Evolutionary conservation across 2,329 filamentous ascomycete species (phyloP).

Genomic region (Lomentospora prolificans): DNA sequence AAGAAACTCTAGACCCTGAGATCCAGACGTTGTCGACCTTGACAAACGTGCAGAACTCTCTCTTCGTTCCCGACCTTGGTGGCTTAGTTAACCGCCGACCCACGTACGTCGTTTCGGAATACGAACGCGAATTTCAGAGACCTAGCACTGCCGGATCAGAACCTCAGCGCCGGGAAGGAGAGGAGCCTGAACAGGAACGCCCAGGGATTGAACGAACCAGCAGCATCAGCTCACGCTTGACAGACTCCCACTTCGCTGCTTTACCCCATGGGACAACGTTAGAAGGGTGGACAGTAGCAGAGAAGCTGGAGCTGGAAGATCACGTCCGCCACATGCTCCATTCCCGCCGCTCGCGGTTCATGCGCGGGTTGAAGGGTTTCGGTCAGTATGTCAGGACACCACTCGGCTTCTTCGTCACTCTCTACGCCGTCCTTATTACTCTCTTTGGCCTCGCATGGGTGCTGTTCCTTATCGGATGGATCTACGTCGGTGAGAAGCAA

Average conservation of each 20-base stretch:
- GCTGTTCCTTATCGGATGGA: conserved; percentile 84
- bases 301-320: conserved; percentile 71
- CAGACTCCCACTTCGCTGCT: conserved; percentile 66
- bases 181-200: conserved; percentile 10
- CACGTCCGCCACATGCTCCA: conserved; percentile 83
- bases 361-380: conserved; percentile 70
- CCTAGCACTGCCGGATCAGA: neutral
- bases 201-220: conserved; percentile 27
- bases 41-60: conserved; percentile 82
- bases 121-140: conserved; percentile 13
- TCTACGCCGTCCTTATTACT: conserved; percentile 76
- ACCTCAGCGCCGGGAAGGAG: conserved; percentile 13
- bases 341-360: conserved; percentile 69
- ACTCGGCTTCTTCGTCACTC: conserved; percentile 71
- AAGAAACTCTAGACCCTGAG: conserved; percentile 57
- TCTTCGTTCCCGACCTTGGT: conserved; percentile 78
- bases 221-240: conserved; percentile 59
- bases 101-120: conserved; percentile 61
- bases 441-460: conserved; percentile 83
- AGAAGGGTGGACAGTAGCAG: conserved; percentile 64
- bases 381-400: conserved; percentile 67
- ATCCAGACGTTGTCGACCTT: conserved; percentile 73
- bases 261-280: conserved; percentile 64
- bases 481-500: conserved; percentile 67
- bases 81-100: conserved; percentile 65